Conservation (phyloP, 192 early-diverging fungal species). For the Chytriomyces sp. region DNA sequence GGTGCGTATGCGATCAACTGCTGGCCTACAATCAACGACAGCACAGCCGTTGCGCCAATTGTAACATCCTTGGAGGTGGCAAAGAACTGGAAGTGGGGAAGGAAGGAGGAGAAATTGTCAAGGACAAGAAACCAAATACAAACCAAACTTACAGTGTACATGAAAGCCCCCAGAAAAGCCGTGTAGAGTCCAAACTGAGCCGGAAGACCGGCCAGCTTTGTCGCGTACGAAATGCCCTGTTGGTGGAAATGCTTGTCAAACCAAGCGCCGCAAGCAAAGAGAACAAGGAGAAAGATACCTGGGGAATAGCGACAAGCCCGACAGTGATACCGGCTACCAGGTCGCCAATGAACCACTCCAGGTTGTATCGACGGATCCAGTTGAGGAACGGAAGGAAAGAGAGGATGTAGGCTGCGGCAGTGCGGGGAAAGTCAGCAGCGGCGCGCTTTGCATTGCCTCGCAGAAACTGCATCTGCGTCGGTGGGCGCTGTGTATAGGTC, state of each 20-base stretch:
- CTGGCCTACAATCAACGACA: slow-evolving; percentile 73
- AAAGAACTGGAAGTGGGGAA: too few relatives aligned
- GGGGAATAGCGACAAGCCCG: slow-evolving; percentile 74
- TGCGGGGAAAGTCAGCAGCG: background rate
- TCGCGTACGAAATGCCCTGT: slow-evolving; percentile 62
- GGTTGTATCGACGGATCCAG: too few relatives aligned
- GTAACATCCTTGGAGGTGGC: slow-evolving; percentile 47
- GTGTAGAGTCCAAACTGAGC: slow-evolving; percentile 78
- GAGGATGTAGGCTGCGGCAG: slow-evolving; percentile 6
- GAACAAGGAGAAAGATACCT: slow-evolving; percentile 19
- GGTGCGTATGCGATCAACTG: slow-evolving; percentile 56
- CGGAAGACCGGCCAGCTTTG: slow-evolving; percentile 71
- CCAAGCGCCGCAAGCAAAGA: background rate
- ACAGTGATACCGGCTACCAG: slow-evolving; percentile 72
- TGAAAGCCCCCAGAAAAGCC: slow-evolving; percentile 65
- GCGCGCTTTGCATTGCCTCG: too few relatives aligned
- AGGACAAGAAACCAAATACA: background rate
- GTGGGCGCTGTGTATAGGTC: too few relatives aligned
- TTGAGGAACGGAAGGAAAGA: slow-evolving; percentile 48
- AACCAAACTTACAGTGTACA: slow-evolving; percentile 56
- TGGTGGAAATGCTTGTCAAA: background rate
- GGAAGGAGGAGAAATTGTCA: background rate
- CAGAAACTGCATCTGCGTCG: too few relatives aligned
- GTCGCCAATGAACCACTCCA: slow-evolving; percentile 70
- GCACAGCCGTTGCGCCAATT: slow-evolving; percentile 75